Evolutionary conservation across 176 grass and related monocot genomes (phyloP).

Genomic region (Oryza brachyantha): DNA sequence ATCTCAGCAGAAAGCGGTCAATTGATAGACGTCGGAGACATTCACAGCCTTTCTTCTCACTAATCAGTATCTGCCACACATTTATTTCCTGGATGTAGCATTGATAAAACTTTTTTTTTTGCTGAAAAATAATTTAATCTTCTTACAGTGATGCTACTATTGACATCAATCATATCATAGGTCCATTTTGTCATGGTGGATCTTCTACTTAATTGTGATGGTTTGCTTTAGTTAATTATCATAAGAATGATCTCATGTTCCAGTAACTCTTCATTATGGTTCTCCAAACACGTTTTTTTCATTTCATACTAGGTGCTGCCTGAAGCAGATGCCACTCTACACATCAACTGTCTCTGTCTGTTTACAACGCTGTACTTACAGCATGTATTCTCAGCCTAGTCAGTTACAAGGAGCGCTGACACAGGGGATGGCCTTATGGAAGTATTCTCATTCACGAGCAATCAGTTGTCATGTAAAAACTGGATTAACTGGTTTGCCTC

Average conservation of each 20-base stretch:
- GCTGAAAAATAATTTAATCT: not conserved
- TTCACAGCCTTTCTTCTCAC: not conserved
- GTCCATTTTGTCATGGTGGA: not conserved
- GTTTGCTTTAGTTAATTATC: not conserved
- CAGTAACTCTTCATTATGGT: not conserved
- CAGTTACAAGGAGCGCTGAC: constrained; percentile 38
- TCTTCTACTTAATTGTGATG: not conserved
- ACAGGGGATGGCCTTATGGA: constrained; percentile 20
- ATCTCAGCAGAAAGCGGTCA: not conserved
- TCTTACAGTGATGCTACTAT: not conserved
- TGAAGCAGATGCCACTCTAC: constrained; percentile 36
- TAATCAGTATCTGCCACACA: not conserved
- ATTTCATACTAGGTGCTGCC: constrained; percentile 11
- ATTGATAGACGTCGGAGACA: not conserved
- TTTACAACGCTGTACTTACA: constrained; percentile 32
- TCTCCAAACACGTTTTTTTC: constrained; percentile 21
- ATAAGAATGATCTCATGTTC: not conserved
- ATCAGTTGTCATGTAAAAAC: not conserved
- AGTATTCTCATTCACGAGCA: constrained; percentile 15
- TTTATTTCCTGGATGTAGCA: not conserved
- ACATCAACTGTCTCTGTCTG: constrained; percentile 24
- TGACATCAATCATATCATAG: not conserved
- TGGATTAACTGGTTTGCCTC: constrained; percentile 13
- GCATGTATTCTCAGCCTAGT: constrained; percentile 36
- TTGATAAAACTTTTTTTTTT: not conserved